Percentiles rank a stretch among this genome's conserved stretches.
Conservation (phyloP, 257 asterid genomes). For the Solanum lycopersicoides region DNA sequence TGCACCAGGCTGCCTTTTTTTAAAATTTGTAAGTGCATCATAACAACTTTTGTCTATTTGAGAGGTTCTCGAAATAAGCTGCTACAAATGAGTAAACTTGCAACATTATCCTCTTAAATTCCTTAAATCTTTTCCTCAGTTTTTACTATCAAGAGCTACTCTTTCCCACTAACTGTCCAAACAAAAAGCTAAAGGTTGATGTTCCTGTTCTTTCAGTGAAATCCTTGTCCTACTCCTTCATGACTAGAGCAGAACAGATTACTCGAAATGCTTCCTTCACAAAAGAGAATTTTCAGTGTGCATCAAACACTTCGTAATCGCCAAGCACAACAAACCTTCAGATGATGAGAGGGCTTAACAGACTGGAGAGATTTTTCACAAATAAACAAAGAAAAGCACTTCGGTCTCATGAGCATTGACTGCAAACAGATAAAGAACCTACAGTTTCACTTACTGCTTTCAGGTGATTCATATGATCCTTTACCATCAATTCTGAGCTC, state of each 20-base stretch:
- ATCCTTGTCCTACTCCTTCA: not conserved
- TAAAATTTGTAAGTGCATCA: not conserved
- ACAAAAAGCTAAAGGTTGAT: not conserved
- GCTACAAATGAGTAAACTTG: not conserved
- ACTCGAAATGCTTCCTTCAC: not conserved
- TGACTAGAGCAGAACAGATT: not conserved
- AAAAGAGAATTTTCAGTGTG: not conserved
- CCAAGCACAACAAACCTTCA: not conserved
- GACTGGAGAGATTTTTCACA: not conserved
- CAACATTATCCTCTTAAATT: not conserved
- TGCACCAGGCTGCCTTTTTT: not conserved
- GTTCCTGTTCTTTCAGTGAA: not conserved
- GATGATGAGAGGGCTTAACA: not conserved
- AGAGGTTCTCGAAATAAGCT: not conserved
- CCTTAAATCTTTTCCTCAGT: not conserved
- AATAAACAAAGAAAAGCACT: not conserved
- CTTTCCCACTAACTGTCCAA: not conserved
- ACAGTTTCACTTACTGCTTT: not conserved
- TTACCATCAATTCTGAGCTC: not conserved
- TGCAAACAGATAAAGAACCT: not conserved
- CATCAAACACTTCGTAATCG: not conserved
- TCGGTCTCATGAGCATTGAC: not conserved
- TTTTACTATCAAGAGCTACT: not conserved
- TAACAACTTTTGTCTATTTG: not conserved
- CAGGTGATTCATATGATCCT: not conserved